phyloP scores from a whole-genome alignment of 2,329 filamentous ascomycete species.

The Boeremia exigua region DNA sequence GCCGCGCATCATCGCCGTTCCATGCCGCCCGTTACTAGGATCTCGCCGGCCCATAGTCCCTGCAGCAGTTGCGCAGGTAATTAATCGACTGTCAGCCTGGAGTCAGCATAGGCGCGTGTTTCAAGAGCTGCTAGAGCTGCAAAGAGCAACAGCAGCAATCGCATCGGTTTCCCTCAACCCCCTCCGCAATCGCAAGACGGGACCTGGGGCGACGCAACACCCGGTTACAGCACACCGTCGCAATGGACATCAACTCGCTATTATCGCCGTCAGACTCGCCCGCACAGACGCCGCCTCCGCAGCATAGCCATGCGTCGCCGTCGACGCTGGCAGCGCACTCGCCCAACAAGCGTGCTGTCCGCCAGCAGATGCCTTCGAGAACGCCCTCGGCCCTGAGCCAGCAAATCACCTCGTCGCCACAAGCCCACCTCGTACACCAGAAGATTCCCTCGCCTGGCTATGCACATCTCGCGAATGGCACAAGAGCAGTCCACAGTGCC shows the following conservation, averaged over 20 bases:
- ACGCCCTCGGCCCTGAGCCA: conserved; percentile 55
- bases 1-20: conserved; percentile 17
- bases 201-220: conserved; percentile 2
- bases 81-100: conserved; percentile 1
- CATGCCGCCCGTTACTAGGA: conserved; percentile 29
- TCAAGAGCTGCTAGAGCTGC: neutral
- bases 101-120: neutral
- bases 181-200: neutral
- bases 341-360: conserved; percentile 39
- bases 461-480: conserved; percentile 38
- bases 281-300: conserved; percentile 43
- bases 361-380: conserved; percentile 47
- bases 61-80: conserved; percentile 24
- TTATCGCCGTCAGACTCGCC: conserved; percentile 56
- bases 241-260: conserved; percentile 59
- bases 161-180: neutral
- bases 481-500: conserved; percentile 39
- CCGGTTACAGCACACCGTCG: conserved; percentile 5
- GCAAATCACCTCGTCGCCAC: conserved; percentile 45
- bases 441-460: conserved; percentile 39
- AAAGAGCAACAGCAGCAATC: neutral
- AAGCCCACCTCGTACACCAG: conserved; percentile 46
- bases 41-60: conserved; percentile 22
- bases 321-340: conserved; percentile 38
- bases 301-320: conserved; percentile 29